Conservation (phyloP, 2,329 filamentous ascomycete genomes). For the Venturia aucupariae region DNA sequence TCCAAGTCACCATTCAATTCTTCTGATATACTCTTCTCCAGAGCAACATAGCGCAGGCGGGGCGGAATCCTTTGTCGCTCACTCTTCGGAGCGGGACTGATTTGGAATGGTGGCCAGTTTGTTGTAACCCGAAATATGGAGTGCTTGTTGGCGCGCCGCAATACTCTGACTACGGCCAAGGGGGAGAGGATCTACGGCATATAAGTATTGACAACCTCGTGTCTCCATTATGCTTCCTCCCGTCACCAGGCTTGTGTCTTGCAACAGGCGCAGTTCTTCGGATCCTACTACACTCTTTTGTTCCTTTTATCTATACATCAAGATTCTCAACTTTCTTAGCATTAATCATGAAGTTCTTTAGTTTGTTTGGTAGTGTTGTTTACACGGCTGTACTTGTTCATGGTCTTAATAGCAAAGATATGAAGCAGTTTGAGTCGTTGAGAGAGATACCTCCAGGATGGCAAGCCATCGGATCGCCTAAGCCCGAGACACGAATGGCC, state of each 20-base stretch:
- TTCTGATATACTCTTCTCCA: not conserved
- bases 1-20: not conserved
- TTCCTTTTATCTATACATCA: not conserved
- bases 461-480: slow-evolving; percentile 1
- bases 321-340: not conserved
- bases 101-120: not conserved
- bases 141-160: not conserved
- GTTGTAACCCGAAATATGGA: not conserved
- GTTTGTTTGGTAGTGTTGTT: not conserved
- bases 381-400: not conserved
- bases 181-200: not conserved
- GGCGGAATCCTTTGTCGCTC: not conserved
- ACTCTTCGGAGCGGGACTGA: not conserved
- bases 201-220: not conserved
- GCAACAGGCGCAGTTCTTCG: not conserved
- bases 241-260: not conserved
- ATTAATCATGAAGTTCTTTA: not conserved
- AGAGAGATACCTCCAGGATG: slow-evolving; percentile 7
- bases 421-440: slow-evolving; percentile 10
- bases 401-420: not conserved
- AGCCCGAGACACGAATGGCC: not conserved
- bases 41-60: not conserved
- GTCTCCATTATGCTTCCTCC: not conserved
- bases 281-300: not conserved
- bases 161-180: not conserved